Base-by-base conservation (phyloP, 1,284 basidiomycete species). In the Coniophora puteana region DNA sequence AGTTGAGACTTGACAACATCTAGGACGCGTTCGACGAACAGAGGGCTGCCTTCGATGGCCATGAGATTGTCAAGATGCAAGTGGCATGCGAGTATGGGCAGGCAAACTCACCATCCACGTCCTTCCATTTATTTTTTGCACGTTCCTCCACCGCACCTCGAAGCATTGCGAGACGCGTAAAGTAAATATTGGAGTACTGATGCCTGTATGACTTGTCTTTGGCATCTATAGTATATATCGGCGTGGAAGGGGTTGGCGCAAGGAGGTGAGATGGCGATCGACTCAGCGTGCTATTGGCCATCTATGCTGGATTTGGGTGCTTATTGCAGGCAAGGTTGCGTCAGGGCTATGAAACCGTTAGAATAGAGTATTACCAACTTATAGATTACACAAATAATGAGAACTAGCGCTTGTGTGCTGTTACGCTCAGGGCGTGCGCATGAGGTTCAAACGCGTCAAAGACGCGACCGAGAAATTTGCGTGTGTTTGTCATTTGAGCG, bases 161-260 rank as follows among this genome's bases (percentile, higher is more conserved):
- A 8, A 95, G 68, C 30, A 78, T 61, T 21, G 77, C 71, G 10
- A 96, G 71, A 18, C 93, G 67, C 12, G 87, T 71, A 57, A 90
- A 96, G 68, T 96, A 96, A 23, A 96, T 88, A 57, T 93, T 95
- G 3, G 93, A 82, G 65, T 94, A 96, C 63, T 96, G 93, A 53
- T 93, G 84, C 56, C 76, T 84, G 67, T 86, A 89, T 2, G 84
- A 81, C 53, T 74, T 81, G 54, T 80, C 72, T 26, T 61, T 61
- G 17, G 61, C 52, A 30, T 68, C 67, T 40, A 88, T 73, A 31
- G 71, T 50, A 59, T 86, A 88, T 14, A 76, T 80, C 8, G 79
- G 75, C 7, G 72, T 69, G 27, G 57, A 55, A 18, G 63, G 52
- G 2, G 67, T 59, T 7, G 63, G 58, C 27, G 68, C 61, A 5